Evolutionary conservation across 1,139 yeast genomes (phyloP), one percentile per base, ranked within the genome.

Genomic region (Hyphopichia khmerensis): DNA sequence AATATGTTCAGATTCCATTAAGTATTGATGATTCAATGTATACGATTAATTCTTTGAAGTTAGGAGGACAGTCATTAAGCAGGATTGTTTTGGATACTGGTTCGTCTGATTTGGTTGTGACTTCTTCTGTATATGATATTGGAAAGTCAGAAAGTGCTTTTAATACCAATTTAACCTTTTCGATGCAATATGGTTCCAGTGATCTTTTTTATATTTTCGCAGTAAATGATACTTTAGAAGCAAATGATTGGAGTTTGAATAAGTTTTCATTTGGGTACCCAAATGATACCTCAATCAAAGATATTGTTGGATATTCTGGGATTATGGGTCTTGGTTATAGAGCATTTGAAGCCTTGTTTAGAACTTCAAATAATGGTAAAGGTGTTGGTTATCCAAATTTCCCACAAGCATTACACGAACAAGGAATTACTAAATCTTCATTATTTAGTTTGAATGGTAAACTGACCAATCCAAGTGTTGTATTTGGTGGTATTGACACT

Each of bases 401-500:
- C 41, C 48, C 59, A 1, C 35, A 43, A 19, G 40, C 39, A 29
- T 47, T 60, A 21, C 47, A 51, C 35, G 43, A 47, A 1, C 45
- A 43, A 13, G 59, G 56, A 3, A 21, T 49, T 2, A 52, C 48
- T n/a, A 21, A 43, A 4, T 38, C 46, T 15, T 42, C 40, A 4
- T 37, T 58, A 35, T 59, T 42, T 43, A 45, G 55, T 30, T 39
- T 60, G 11, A 40, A 53, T 34, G 61, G 61, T 6, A 37, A 38
- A 14, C 19, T 40, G 1, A 33, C 32, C 3, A 16, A 40, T 6
- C 45, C 50, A 2, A 40, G 47, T 7, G 43, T 58, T 16, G 40
- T 55, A 0, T 60, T 60, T 47, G 65, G 64, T 8, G 65, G 60
- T 1, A 42, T 60, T n/a, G 56, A 56, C 39, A 15, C 42, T 0